Evolutionary conservation across 2,329 filamentous ascomycete genomes (phyloP), one percentile per base, ranked within the genome.

Genomic region (Penicillium occitanis): DNA sequence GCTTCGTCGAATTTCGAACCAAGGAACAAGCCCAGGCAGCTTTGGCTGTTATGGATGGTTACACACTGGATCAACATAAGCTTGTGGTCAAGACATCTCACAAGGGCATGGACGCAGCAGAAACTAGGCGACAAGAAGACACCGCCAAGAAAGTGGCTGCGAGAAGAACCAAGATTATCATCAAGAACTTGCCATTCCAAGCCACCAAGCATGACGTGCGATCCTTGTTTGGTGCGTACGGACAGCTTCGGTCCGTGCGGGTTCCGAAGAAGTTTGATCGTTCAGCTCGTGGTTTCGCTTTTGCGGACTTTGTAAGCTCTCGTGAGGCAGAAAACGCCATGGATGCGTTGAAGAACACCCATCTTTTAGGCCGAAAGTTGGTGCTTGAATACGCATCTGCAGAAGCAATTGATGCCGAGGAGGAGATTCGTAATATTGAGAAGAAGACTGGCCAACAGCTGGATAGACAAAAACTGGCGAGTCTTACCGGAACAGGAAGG

Each of bases 181-280:
- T 99, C 83, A 99, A 98, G 84, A 99, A 99, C 82, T 82, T 99
- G 79, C 94, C 95, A 22, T 99, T 99, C 82, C 92, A 98, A 82
- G 90, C 91, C 59, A 90, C 89, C 63, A 97, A 97, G 83, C 95
- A 96, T 78, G 95, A 99, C 76, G 86, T 99, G 66, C 88, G 92
- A 69, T 84, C 90, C 63, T 84, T 98, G 50, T 93, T 98, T 76
- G 88, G 91, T 68, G 89, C 92, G 42, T 98, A 97, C 79, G 96
- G 95, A 55, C 90, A 97, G 77, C 87, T 99, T 69, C 90, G 92
- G 74, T 94, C 93, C 63, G 92, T 99, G 68, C 91, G 95, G 69
- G 87, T 99, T 74, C 95, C 95, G 63, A 93, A 96, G 83, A 98
- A 97, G 80, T 94, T 97, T 78, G 92, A 96, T 81, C 88, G 89